Percentiles rank a stretch among this genome's conserved stretches.
Conservation (phyloP, 176 grass and related monocot genomes). For the Luzula sylvatica region DNA sequence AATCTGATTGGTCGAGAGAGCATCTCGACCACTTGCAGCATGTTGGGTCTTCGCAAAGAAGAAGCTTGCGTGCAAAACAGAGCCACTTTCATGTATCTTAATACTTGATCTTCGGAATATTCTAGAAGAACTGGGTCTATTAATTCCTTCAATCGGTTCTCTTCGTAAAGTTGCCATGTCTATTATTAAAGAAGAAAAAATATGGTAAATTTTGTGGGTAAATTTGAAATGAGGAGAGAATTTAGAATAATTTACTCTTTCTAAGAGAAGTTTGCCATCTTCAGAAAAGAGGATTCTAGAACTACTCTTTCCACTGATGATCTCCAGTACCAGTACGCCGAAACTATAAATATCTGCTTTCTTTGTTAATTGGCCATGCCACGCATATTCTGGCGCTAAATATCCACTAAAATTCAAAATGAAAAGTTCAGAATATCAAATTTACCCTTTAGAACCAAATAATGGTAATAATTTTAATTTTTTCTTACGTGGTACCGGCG, state of each 20-base stretch:
- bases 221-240: too few species aligned
- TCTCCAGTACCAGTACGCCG: slow-evolving; percentile 69
- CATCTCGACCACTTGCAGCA: slow-evolving; percentile 75
- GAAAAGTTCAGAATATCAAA: neutral
- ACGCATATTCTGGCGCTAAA: slow-evolving; percentile 93
- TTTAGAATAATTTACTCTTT: slow-evolving; percentile 40
- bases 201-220: too few species aligned
- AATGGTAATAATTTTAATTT: neutral
- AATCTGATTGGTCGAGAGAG: slow-evolving; percentile 53
- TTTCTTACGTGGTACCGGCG: slow-evolving; percentile 90
- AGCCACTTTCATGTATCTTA: slow-evolving; percentile 65
- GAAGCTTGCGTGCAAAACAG: slow-evolving; percentile 85
- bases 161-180: slow-evolving; percentile 71
- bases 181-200: slow-evolving; percentile 28
- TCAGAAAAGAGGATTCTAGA: slow-evolving; percentile 46
- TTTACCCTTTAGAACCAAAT: neutral
- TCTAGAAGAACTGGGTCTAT: slow-evolving; percentile 36
- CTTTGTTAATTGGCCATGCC: slow-evolving; percentile 90
- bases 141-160: slow-evolving; percentile 44
- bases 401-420: slow-evolving; percentile 50
- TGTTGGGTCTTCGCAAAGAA: slow-evolving; percentile 40
- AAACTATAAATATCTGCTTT: slow-evolving; percentile 91
- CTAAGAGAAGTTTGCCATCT: slow-evolving; percentile 47
- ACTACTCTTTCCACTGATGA: slow-evolving; percentile 58
- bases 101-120: slow-evolving; percentile 62